These are phyloP conservation scores for Croton laevigatus DNA, from an alignment of 441 rosid species.

Conservation along the genomic window DNA sequence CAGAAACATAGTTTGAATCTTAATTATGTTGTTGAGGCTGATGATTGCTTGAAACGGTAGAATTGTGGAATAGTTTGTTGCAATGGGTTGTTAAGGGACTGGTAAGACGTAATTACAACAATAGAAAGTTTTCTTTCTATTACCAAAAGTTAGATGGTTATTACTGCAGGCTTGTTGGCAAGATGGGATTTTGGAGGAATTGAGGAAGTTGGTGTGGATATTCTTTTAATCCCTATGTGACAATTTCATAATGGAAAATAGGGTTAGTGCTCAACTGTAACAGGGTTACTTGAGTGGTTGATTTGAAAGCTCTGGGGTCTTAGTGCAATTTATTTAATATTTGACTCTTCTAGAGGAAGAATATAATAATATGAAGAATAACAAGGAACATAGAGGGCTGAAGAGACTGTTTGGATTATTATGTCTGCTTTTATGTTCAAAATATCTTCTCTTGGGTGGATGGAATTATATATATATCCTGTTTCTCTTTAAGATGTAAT, in stretches of 20 bases:
- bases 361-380: not conserved
- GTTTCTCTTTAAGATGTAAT: not conserved
- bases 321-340: not conserved
- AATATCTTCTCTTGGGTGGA: not conserved
- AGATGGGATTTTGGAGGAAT: conserved; percentile 1
- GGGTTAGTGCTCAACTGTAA: not conserved
- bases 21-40: not conserved
- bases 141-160: not conserved
- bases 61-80: not conserved
- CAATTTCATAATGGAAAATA: not conserved
- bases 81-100: not conserved
- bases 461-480: not conserved
- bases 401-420: not conserved
- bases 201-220: conserved; percentile 6
- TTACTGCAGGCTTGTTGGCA: not conserved
- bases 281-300: not conserved
- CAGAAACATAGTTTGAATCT: not conserved
- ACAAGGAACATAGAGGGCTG: not conserved
- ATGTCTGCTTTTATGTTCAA: not conserved
- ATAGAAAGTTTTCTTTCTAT: not conserved
- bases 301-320: not conserved
- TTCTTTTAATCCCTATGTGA: not conserved
- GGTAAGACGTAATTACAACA: not conserved
- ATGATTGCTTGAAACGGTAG: conserved; percentile 3
- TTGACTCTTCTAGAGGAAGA: not conserved